Base-by-base conservation (phyloP, 208 protist species). In the Cochliopodium minus region DNA sequence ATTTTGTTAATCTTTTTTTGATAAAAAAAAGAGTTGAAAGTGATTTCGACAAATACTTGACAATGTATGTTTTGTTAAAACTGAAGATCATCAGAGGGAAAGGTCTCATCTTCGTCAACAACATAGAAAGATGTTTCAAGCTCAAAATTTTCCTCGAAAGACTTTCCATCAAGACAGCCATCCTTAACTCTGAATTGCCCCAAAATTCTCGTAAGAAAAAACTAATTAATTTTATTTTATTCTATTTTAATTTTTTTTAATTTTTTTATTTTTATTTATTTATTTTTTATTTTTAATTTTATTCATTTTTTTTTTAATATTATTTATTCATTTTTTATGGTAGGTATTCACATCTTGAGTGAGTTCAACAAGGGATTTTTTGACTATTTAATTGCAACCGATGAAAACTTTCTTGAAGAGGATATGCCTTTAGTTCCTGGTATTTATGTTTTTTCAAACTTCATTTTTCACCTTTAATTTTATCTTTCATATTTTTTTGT, bases 91-190 rank as follows among this genome's bases (percentile, higher is more conserved):
- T 95, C 45, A 69, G 71, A 23, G 90, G 90, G 29, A 93, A 93
- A 64, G 87, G 84, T 23, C 74, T 97, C 46, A 81, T 97, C 50
- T 97, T 97, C 65, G 87, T 94, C 40, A 90, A 91, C 53, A 62
- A 78, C 22, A 83, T 92, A 39, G 78, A 93, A 34, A 62, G 72
- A 22, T 91, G 82, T 59, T 96, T 94, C 75, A 72, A 74, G 26
- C 66, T 96, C 26, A 86, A 92, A 66, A 79, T 93, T 61, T 97
- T 96, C 65, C 74, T 97, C 9, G 82, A 92, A 67, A 81, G 87
- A 64, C 79, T 97, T 45, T 82, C 78, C 28, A 77, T 96, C 15
- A 70, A 70, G 5, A 76, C 75, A 4, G 85, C 90, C 40, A 82
- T 92, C 30, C 85, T 96, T 55, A 93, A 97, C 68, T 72, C 79